Base-by-base conservation (phyloP, 2,329 filamentous ascomycete species). In the Verticillium nonalfalfae region DNA sequence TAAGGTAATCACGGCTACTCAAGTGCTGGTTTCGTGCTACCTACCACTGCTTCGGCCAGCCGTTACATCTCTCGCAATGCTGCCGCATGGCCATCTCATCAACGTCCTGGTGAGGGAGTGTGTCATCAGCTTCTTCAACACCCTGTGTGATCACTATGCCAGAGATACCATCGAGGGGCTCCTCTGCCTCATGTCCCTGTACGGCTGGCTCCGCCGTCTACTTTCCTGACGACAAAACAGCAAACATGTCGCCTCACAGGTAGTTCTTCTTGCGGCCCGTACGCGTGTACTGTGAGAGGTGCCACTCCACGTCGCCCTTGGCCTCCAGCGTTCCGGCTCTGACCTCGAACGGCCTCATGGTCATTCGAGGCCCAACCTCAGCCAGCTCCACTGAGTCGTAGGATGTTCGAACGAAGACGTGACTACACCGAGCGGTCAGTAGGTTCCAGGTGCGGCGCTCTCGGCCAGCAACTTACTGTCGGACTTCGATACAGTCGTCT, bases 221-320 rank as follows among this genome's bases (percentile, higher is more conserved):
- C 35, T 55, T 34, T 45, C 40, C 35, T 33, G 45, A 36, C 21
- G 33, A 10, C 40, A 15, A 39, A 15, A 39, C 14, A 21, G 40
- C 58, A 31, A 31, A 4, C 15, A 5, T 21, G 5, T 18, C 31
- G 33, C n/a, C 61, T 86, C 77, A 97, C 60, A 97, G 82, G 72
- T 96, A 97, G 71, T 96, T 92, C 86, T 97, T 97, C 85, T 98
- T 98, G 77, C 88, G 87, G 69, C 90, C 89, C 14, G 94, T 98
- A 67, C 95, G 84, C 9, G 94, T 99, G 75, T 97, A 99, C 72
- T 97, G 94, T 64, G 91, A 96, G 65, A 99, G 81, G 65, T 95
- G 90, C 95, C 95, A 99, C 77, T 99, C 95, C 4, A 96, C 87
- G 75, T 99, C 95, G 4, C 94, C 94, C 75, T 96, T 96, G 71